Base-by-base conservation (phyloP, 2,329 filamentous ascomycete species). In the Colletotrichum lini region DNA sequence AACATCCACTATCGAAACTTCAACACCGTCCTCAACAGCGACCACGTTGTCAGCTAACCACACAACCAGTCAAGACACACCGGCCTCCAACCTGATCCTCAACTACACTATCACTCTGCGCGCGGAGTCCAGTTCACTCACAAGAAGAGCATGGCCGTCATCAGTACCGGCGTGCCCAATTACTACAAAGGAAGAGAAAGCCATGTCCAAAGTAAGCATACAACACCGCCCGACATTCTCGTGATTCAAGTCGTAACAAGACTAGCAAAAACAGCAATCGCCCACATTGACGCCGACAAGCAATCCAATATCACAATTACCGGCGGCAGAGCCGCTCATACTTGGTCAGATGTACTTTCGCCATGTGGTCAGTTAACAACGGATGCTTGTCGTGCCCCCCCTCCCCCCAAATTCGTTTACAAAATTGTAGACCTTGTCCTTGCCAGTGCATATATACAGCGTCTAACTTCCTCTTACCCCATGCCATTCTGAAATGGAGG, bases 291-390 rank as follows among this genome's bases (percentile, higher is more conserved):
- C 61, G 78, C 79, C 2, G 78, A 77, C 7, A 72, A 77, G 1
- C 73, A 77, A 7, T 53, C 73, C 38, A 82, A 82, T 73, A 68
- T 76, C 26, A 82, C 81, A 1, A 77, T 82, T 2, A 78, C 75
- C 18, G 76, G 79, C 0, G 78, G 77, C 53, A 80, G 79, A 26
- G 84, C 88, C 63, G 86, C 88, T 7, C 88, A 92, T 77, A 85
- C 1, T 91, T 30, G 89, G 90, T 16, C 89, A 92, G 77, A 79
- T 90, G 63, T 91, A 89, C 81, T 89, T 91, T 76, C 88, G 91
- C 78, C 86, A 30, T 6, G 26, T 6, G 26, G 26, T 35, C 30
- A 35, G 8, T 35, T 5, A 2, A 35, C 30, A 9, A 35, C 9
- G 30, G 2, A 35, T 35, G 9, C 7, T 2, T 35, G 30, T 2